These are phyloP conservation scores for Crithidia sp. DNA, from an alignment of 208 protist species.

Conservation along the genomic window DNA sequence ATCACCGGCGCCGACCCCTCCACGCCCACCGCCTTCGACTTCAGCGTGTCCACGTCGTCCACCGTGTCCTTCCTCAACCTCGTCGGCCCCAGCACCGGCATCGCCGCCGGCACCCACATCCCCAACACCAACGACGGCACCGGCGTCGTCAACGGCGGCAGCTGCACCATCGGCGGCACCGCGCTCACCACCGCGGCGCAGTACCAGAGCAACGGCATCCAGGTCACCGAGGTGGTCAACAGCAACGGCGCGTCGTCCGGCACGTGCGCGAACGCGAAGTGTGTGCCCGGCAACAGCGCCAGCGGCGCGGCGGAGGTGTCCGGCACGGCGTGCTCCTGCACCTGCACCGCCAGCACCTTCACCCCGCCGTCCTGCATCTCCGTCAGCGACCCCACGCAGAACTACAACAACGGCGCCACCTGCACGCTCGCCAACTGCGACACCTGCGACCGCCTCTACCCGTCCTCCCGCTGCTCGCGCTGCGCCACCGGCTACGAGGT, in stretches of 20 bases:
- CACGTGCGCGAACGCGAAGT: conserved; percentile 19
- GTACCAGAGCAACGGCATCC: conserved; percentile 1
- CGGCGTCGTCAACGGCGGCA: neutral
- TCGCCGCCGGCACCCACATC: neutral
- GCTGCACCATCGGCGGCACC: neutral
- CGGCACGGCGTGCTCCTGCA: conserved; percentile 13
- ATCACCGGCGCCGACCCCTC: neutral
- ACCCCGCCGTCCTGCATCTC: conserved; percentile 3
- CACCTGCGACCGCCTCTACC: no score
- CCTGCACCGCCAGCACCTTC: conserved; percentile 5
- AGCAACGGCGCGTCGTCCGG: neutral
- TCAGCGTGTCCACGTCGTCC: neutral
- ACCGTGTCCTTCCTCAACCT: conserved; percentile 3
- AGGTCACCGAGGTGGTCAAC: conserved; percentile 6
- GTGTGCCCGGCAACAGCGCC: conserved; percentile 13
- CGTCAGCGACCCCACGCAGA: neutral
- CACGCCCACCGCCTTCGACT: neutral
- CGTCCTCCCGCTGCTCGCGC: no score
- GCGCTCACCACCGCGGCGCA: neutral
- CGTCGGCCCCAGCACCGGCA: neutral
- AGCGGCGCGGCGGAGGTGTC: neutral
- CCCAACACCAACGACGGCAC: neutral
- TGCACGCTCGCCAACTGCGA: no score
- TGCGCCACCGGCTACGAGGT: no score
- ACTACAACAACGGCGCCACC: neutral